Base-by-base conservation (phyloP, 2,329 filamentous ascomycete genomes). In the Xylariaceae sp. region DNA sequence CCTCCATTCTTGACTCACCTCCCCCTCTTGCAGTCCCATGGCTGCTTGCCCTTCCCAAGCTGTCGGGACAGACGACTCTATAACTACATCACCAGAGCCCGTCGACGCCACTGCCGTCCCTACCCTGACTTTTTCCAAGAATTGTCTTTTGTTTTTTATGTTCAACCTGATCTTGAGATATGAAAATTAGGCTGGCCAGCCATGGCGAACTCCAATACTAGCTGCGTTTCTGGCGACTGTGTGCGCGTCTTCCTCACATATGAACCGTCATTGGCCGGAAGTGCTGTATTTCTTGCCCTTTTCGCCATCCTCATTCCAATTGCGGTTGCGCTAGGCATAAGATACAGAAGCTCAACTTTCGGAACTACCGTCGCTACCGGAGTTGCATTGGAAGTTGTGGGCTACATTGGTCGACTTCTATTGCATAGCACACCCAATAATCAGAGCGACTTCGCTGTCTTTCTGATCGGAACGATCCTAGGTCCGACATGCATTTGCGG, bases 391-490 rank as follows among this genome's bases (percentile, higher is more conserved):
- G 71, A 75, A 47, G 58, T 71, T 6, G 29, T 75, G 35, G 73
- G 73, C 12, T 77, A 76, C 48, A 59, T 68, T 12, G 74, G 72
- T 4, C 67, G 71, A 29, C 44, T 77, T 6, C 55, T 76, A 22
- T 64, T 76, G 11, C 63, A 64, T 34, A 58, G 54, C 6, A 53
- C 64, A 22, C 55, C 57, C 7, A 59, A 61, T 32, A 66, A 58
- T 47, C 60, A 63, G 38, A 56, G 58, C 3, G 67, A 61, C 46
- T 75, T 76, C 49, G 59, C 67, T 10, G 51, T 78, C 4, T 75
- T 65, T 45, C 56, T 77, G 23, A 51, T 74, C 11, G 74, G 75
- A 16, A 75, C 72, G 2, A 60, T 71, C 17, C 56, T 74, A 27
- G 75, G 73, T 1, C 71, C 75, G 14, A 70, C 68, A 2, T 61